Conservation (phyloP, 495 filamentous ascomycete species). For the Talaromyces ruber region DNA sequence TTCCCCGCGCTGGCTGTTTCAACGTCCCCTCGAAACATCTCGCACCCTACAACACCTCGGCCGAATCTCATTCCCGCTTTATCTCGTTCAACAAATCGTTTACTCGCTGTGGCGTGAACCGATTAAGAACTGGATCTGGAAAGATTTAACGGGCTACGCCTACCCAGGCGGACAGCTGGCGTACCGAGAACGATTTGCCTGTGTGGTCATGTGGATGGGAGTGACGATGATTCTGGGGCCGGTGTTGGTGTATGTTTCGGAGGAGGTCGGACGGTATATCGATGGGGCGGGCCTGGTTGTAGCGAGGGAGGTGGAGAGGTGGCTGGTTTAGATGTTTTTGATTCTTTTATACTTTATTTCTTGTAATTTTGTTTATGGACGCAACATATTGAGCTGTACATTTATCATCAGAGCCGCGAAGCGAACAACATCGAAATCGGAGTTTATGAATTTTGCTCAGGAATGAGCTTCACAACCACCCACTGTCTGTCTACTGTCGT, state of each 20-base stretch:
- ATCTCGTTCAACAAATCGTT: constrained; percentile 16
- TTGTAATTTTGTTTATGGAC: background rate
- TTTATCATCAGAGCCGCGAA: background rate
- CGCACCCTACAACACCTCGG: constrained; percentile 30
- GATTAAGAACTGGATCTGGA: constrained; percentile 30
- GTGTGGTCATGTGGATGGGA: constrained; percentile 27
- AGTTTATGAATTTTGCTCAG: background rate
- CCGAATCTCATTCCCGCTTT: constrained; percentile 37
- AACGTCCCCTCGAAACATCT: constrained; percentile 25
- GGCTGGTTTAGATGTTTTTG: constrained; percentile 4
- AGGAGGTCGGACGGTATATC: constrained; percentile 36
- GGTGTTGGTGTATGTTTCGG: constrained; percentile 31
- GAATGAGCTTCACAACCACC: too few relatives aligned
- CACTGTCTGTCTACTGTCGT: too few relatives aligned
- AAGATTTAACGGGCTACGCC: constrained; percentile 17
- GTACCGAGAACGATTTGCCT: constrained; percentile 24
- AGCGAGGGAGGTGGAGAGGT: constrained; percentile 13
- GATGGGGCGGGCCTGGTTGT: constrained; percentile 23
- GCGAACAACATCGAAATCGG: background rate
- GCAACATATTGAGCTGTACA: background rate
- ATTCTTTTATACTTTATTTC: constrained; percentile 3
- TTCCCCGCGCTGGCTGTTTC: background rate
- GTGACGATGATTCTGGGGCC: constrained; percentile 25
- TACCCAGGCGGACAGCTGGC: constrained; percentile 24
- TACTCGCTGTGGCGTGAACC: background rate